phyloP scores from a whole-genome alignment of 2,329 filamentous ascomycete species.

The Ascochyta lentis region DNA sequence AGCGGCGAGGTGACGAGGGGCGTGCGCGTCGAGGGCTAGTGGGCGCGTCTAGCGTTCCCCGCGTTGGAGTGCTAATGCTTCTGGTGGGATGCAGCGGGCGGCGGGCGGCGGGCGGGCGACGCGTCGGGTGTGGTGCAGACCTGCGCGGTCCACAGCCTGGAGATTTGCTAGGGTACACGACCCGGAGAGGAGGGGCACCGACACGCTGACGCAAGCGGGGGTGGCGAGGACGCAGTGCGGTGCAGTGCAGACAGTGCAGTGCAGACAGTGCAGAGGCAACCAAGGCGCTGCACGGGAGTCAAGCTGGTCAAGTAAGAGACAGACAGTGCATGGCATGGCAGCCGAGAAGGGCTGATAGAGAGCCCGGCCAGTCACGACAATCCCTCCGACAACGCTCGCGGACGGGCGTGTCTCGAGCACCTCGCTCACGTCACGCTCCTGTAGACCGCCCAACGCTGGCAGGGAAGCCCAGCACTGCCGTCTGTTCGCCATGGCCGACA shows the following conservation, averaged over 20 bases:
- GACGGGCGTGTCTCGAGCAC: background rate
- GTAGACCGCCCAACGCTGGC: background rate
- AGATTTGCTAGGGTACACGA: slow-evolving; percentile 26
- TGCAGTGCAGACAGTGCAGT: background rate
- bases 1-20: slow-evolving; percentile 14
- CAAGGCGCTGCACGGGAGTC: background rate
- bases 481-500: background rate
- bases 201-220: slow-evolving; percentile 13
- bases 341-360: background rate
- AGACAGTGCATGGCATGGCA: background rate
- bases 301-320: background rate
- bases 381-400: slow-evolving; percentile 3
- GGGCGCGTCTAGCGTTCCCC: slow-evolving; percentile 38
- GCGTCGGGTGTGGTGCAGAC: slow-evolving; percentile 31
- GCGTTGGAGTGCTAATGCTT: slow-evolving; percentile 15
- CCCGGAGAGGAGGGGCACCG: slow-evolving; percentile 36
- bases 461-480: background rate
- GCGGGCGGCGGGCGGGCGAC: slow-evolving; percentile 17
- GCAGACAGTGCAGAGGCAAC: too few species aligned
- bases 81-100: slow-evolving; percentile 1
- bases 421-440: slow-evolving; percentile 8
- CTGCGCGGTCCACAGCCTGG: slow-evolving; percentile 21
- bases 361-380: slow-evolving; percentile 12
- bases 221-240: background rate
- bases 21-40: slow-evolving; percentile 36